phyloP scores from a whole-genome alignment of 202 grass and related monocot genomes.

The Alloteropsis angusta region DNA sequence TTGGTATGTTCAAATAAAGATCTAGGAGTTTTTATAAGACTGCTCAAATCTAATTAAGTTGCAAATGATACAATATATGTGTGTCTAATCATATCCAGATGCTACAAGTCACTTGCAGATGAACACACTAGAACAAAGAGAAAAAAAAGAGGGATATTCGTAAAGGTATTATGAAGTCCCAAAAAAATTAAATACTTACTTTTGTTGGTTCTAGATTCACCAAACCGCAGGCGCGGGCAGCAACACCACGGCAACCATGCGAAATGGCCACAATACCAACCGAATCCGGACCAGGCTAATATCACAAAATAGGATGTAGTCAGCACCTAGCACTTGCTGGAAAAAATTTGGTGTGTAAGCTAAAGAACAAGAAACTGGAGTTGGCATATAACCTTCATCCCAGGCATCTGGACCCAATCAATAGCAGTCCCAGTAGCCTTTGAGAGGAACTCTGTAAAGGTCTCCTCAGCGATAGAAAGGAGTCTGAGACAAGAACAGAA shows the following conservation, averaged over 20 bases:
- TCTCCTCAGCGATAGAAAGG: slow-evolving; percentile 89
- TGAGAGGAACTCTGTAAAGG: slow-evolving; percentile 96
- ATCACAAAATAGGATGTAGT: slow-evolving; percentile 9
- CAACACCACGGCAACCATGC: slow-evolving; percentile 81
- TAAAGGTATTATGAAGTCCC: neutral
- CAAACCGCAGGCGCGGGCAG: slow-evolving; percentile 93
- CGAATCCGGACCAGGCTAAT: slow-evolving; percentile 98
- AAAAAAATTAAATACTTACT: slow-evolving; percentile 28
- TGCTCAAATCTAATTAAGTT: neutral
- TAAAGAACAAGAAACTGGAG: neutral
- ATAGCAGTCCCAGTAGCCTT: slow-evolving; percentile 99
- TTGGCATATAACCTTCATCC: slow-evolving; percentile 80
- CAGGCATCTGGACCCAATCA: slow-evolving; percentile 99
- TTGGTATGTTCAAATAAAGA: neutral
- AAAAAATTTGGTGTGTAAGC: neutral
- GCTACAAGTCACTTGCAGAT: slow-evolving; percentile 8
- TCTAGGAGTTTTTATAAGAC: neutral
- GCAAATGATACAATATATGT: neutral
- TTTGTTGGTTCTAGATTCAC: slow-evolving; percentile 93
- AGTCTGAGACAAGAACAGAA: slow-evolving; percentile 46
- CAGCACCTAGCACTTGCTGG: neutral
- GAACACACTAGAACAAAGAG: neutral
- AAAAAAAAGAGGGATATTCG: neutral
- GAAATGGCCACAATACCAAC: slow-evolving; percentile 97
- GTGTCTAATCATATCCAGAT: neutral